These are phyloP conservation scores for Sugiyamaella marilandica DNA, from an alignment of 805 yeast genomes.

Conservation along the genomic window DNA sequence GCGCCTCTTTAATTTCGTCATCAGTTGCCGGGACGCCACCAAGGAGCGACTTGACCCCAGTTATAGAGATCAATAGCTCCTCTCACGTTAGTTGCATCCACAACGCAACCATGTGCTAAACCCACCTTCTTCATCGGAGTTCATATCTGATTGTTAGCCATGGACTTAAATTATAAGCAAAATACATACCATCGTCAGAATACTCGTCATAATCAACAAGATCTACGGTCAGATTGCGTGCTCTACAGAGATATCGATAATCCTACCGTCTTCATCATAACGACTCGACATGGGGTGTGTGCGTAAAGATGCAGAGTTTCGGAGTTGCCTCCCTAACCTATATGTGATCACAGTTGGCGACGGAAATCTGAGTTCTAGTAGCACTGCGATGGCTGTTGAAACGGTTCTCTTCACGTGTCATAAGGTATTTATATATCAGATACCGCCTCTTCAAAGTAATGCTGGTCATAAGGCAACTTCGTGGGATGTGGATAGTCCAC, in stretches of 20 bases:
- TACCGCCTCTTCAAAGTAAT: constrained; percentile 28
- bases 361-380: background rate
- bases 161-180: constrained; percentile 21
- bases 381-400: constrained; percentile 8
- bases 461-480: constrained; percentile 27
- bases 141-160: constrained; percentile 16
- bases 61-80: constrained; percentile 24
- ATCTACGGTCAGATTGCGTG: background rate
- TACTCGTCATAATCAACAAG: constrained; percentile 12
- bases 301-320: background rate
- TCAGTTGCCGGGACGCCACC: constrained; percentile 43
- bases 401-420: constrained; percentile 20
- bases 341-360: background rate
- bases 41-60: constrained; percentile 20
- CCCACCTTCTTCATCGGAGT: constrained; percentile 27
- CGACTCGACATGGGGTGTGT: constrained; percentile 1
- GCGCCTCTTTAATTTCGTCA: constrained; percentile 48
- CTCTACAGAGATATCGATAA: background rate
- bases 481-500: constrained; percentile 34
- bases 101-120: background rate
- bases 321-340: background rate
- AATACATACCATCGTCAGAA: constrained; percentile 18
- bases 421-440: constrained; percentile 26
- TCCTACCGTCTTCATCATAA: constrained; percentile 13
- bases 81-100: constrained; percentile 10